A percentile compares a stretch with the other conserved stretches of the same genome.
phyloP scores from a whole-genome alignment of 306 rosid species.

The Prunus fruticosa region DNA sequence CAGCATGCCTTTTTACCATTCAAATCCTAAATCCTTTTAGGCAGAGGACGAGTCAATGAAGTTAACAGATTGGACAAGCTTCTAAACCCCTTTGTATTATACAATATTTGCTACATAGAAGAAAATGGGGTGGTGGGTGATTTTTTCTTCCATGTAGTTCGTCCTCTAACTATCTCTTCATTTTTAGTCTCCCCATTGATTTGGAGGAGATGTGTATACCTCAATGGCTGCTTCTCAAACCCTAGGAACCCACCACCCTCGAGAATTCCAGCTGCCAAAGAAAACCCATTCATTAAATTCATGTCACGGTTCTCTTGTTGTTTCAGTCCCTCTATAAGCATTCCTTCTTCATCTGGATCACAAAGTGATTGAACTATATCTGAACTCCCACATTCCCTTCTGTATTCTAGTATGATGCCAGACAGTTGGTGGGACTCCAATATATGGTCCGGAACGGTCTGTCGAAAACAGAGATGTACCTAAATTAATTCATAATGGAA shows the following conservation, averaged over 20 bases:
- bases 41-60: background rate
- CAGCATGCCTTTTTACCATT: background rate
- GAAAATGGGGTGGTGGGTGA: slow-evolving; percentile 41
- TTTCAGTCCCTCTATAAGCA: slow-evolving; percentile 37
- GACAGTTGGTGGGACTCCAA: slow-evolving; percentile 69
- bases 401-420: slow-evolving; percentile 63
- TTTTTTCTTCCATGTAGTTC: slow-evolving; percentile 78
- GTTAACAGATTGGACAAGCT: slow-evolving; percentile 7
- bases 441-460: slow-evolving; percentile 70
- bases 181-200: slow-evolving; percentile 46
- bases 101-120: slow-evolving; percentile 20
- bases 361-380: slow-evolving; percentile 79
- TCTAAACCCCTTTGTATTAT: background rate
- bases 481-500: background rate
- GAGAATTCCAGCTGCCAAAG: slow-evolving; percentile 62
- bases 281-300: slow-evolving; percentile 49
- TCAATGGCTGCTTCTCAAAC: slow-evolving; percentile 46
- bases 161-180: slow-evolving; percentile 87
- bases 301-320: slow-evolving; percentile 40
- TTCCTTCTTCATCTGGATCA: slow-evolving; percentile 70
- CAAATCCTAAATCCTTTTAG: background rate
- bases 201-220: slow-evolving; percentile 77
- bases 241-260: slow-evolving; percentile 57
- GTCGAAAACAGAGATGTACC: slow-evolving; percentile 14
- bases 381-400: slow-evolving; percentile 82